A percentile compares a stretch with the other conserved stretches of the same genome.
These are phyloP conservation scores for Scutellaria galericulata DNA, from an alignment of 257 asterid genomes.

Conservation along the genomic window DNA sequence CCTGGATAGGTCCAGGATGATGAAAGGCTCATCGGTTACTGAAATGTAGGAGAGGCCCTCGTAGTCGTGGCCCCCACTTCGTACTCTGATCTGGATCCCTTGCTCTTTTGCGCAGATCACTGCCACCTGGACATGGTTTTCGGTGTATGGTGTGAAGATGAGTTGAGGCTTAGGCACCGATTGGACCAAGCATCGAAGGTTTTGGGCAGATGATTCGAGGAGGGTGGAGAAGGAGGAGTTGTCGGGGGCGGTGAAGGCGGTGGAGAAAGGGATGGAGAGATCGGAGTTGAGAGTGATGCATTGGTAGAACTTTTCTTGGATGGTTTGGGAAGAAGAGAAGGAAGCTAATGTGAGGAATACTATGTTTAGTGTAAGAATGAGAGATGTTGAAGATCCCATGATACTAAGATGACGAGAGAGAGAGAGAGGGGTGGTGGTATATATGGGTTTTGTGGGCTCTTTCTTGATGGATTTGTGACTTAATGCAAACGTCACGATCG, in stretches of 20 bases:
- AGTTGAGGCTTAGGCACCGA: slow-evolving; percentile 49
- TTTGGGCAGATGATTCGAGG: slow-evolving; percentile 53
- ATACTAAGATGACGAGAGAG: background rate
- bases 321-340: slow-evolving; percentile 32
- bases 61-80: slow-evolving; percentile 56
- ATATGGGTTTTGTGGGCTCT: slow-evolving; percentile 29
- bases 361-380: slow-evolving; percentile 31
- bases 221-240: slow-evolving; percentile 48
- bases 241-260: slow-evolving; percentile 51
- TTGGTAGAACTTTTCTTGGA: slow-evolving; percentile 46
- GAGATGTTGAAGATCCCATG: slow-evolving; percentile 34
- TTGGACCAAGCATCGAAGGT: slow-evolving; percentile 45
- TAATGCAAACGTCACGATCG: slow-evolving; percentile 22
- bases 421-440: slow-evolving; percentile 7
- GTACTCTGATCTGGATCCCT: slow-evolving; percentile 41
- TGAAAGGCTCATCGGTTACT: slow-evolving; percentile 29
- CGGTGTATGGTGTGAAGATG: slow-evolving; percentile 51
- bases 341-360: slow-evolving; percentile 28
- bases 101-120: slow-evolving; percentile 42
- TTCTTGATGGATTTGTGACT: slow-evolving; percentile 21
- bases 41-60: slow-evolving; percentile 54
- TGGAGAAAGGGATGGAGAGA: slow-evolving; percentile 51
- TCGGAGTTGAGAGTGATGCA: slow-evolving; percentile 58
- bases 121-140: slow-evolving; percentile 50
- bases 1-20: slow-evolving; percentile 43